Evolutionary conservation across 768 basidiomycete genomes (phyloP).

Genomic region (Suillus placidus): DNA sequence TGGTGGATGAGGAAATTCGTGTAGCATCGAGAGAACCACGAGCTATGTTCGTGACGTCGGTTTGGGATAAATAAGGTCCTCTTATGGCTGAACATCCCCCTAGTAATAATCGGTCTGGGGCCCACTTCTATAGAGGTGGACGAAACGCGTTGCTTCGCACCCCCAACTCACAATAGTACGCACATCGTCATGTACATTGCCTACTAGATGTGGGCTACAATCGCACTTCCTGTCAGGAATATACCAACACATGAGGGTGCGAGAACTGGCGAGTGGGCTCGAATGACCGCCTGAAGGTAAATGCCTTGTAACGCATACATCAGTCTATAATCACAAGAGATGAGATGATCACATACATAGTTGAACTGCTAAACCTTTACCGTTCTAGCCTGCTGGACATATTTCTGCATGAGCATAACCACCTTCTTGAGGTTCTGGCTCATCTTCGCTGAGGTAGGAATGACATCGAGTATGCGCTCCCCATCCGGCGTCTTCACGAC

Average conservation of each 20-base stretch:
- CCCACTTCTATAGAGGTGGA: background rate
- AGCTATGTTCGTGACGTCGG: background rate
- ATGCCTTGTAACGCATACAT: background rate
- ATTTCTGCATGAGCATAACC: conserved; percentile 66
- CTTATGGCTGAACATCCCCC: background rate
- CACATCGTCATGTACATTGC: background rate
- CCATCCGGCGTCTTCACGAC: conserved; percentile 26
- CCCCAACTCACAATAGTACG: conserved; percentile 1
- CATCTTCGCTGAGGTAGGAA: conserved; percentile 86
- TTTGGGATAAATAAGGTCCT: background rate
- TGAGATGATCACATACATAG: background rate
- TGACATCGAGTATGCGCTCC: conserved; percentile 56
- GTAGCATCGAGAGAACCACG: background rate
- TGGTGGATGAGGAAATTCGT: conserved; percentile 59
- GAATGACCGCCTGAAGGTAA: background rate
- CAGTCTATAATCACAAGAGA: background rate
- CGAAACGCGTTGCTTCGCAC: background rate
- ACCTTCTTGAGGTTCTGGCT: conserved; percentile 77
- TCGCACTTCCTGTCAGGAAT: background rate
- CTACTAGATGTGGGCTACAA: conserved; percentile 2
- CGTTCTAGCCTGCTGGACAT: conserved; percentile 56
- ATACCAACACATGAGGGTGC: background rate
- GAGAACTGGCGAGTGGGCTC: background rate
- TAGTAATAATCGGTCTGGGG: background rate
- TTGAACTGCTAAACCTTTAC: background rate